Evolutionary conservation across 257 asterid genomes (phyloP).

Genomic region (Solanum ossicruentum): DNA sequence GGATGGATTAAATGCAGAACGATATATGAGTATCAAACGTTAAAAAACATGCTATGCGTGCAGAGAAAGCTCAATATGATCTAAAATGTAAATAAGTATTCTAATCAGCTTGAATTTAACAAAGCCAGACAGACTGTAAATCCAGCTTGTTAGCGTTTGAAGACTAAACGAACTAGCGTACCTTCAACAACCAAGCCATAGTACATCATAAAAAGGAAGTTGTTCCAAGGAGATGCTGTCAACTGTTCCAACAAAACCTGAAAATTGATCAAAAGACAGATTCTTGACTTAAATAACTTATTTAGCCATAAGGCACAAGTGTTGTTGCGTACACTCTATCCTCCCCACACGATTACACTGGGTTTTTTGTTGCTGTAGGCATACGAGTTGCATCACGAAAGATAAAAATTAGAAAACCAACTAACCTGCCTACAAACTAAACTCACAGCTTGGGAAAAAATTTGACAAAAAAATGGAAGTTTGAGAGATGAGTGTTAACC

Average conservation of each 20-base stretch:
- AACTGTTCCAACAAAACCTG: slow-evolving; percentile 26
- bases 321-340: neutral
- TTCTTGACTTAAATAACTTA: neutral
- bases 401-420: neutral
- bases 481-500: neutral
- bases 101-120: neutral
- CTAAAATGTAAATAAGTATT: neutral
- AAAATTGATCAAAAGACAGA: neutral
- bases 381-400: neutral
- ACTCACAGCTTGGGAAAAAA: neutral
- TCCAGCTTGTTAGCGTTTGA: neutral
- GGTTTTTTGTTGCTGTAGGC: neutral
- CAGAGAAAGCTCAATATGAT: neutral
- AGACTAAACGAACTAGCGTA: neutral
- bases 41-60: neutral
- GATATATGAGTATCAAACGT: neutral
- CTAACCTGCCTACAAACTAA: neutral
- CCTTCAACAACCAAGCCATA: slow-evolving; percentile 31
- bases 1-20: neutral
- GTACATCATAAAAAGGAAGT: slow-evolving; percentile 25
- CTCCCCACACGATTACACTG: neutral
- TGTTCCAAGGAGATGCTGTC: slow-evolving; percentile 28
- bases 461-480: neutral
- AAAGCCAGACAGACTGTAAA: neutral
- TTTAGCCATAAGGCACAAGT: neutral